Evolutionary conservation across 2,329 filamentous ascomycete species (phyloP).

Genomic region (Pseudocercospora vitis): DNA sequence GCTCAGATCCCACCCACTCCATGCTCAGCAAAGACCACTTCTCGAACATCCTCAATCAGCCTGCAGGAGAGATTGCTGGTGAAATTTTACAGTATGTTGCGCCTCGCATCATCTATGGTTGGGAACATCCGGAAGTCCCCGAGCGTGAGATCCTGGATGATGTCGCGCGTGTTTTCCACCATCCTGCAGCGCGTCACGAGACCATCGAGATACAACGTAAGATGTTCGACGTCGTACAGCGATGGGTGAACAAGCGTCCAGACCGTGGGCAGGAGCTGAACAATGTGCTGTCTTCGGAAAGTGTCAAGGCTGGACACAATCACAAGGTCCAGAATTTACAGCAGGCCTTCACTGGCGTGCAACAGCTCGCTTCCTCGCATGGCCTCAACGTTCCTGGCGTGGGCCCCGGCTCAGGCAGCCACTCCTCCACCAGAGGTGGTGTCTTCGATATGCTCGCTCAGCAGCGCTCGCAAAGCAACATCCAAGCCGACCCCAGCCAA

Average conservation of each 20-base stretch:
- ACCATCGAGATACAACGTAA: slow-evolving; percentile 74
- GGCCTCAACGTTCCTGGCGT: slow-evolving; percentile 24
- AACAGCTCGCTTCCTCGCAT: slow-evolving; percentile 29
- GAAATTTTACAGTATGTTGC: slow-evolving; percentile 79
- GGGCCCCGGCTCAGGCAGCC: slow-evolving; percentile 26
- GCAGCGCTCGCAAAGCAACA: slow-evolving; percentile 12
- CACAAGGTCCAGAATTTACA: slow-evolving; percentile 50
- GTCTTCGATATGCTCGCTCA: slow-evolving; percentile 34
- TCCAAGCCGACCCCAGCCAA: slow-evolving; percentile 22
- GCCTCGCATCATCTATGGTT: slow-evolving; percentile 85
- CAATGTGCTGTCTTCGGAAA: slow-evolving; percentile 74
- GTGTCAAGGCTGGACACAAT: slow-evolving; percentile 80
- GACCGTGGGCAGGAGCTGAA: slow-evolving; percentile 69
- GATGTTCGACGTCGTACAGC: slow-evolving; percentile 84
- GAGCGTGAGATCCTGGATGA: slow-evolving; percentile 83
- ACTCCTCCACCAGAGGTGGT: slow-evolving; percentile 33
- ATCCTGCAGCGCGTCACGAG: slow-evolving; percentile 78
- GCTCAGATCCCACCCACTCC: slow-evolving; percentile 53
- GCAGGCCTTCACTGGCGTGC: slow-evolving; percentile 26
- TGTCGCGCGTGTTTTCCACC: slow-evolving; percentile 81
- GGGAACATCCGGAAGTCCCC: slow-evolving; percentile 81
- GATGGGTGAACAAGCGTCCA: slow-evolving; percentile 72
- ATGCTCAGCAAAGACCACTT: slow-evolving; percentile 56
- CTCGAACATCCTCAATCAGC: slow-evolving; percentile 51
- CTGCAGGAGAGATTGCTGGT: slow-evolving; percentile 50